Evolutionary conservation across 768 basidiomycete genomes (phyloP).

Genomic region (Mycena pura): DNA sequence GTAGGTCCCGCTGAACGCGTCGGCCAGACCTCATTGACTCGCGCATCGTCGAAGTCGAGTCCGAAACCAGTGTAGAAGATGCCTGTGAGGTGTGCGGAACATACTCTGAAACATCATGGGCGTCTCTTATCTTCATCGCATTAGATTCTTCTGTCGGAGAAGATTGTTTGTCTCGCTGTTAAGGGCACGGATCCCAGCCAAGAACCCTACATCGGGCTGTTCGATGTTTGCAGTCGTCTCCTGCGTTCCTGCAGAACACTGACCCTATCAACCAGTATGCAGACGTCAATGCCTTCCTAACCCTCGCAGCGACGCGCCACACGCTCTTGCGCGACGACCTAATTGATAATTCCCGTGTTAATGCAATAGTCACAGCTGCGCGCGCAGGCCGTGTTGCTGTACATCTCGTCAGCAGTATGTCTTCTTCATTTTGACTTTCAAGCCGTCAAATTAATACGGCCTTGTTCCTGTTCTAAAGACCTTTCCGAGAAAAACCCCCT

Average conservation of each 20-base stretch:
- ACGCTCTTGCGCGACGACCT: slow-evolving; percentile 68
- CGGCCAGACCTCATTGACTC: slow-evolving; percentile 71
- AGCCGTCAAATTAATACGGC: background rate
- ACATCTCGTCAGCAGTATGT: slow-evolving; percentile 78
- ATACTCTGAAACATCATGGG: slow-evolving; percentile 7
- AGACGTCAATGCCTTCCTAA: slow-evolving; percentile 88
- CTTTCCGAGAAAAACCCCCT: slow-evolving; percentile 87
- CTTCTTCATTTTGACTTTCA: background rate
- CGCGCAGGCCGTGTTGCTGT: slow-evolving; percentile 77
- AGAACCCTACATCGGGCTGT: slow-evolving; percentile 60
- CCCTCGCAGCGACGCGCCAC: slow-evolving; percentile 81
- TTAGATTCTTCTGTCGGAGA: slow-evolving; percentile 68
- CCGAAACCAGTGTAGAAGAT: slow-evolving; percentile 80
- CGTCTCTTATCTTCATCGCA: background rate
- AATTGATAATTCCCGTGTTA: slow-evolving; percentile 61
- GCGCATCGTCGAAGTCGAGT: slow-evolving; percentile 68
- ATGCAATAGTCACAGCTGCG: slow-evolving; percentile 77
- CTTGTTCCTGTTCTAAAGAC: slow-evolving; percentile 58
- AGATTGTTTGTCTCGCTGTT: slow-evolving; percentile 71
- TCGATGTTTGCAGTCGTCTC: slow-evolving; percentile 63
- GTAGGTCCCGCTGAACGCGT: background rate
- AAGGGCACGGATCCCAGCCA: slow-evolving; percentile 39
- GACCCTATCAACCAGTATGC: slow-evolving; percentile 59
- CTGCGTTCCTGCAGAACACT: background rate
- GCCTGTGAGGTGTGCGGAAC: slow-evolving; percentile 70